Evolutionary conservation across 495 filamentous ascomycete genomes (phyloP).

Genomic region (Ascodesmis nigricans): DNA sequence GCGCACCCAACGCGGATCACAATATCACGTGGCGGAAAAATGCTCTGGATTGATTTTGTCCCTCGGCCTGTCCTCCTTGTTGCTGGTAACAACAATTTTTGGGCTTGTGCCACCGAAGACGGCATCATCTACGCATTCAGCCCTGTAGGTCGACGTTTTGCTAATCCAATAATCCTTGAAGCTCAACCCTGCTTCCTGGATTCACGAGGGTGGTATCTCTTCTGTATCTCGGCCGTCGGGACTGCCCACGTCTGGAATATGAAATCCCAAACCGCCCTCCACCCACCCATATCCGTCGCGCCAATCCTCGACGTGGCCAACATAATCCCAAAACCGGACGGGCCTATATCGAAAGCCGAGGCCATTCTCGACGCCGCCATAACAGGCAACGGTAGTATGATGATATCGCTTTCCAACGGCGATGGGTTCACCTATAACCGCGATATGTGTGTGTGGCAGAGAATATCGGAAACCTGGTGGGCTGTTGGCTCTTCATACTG

Average conservation of each 20-base stretch:
- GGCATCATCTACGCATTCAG: constrained; percentile 87
- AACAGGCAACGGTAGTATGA: constrained; percentile 61
- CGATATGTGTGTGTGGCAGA: constrained; percentile 75
- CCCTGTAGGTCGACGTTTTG: constrained; percentile 67
- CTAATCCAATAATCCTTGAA: constrained; percentile 68
- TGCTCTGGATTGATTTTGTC: constrained; percentile 83
- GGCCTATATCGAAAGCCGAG: constrained; percentile 63
- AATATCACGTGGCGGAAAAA: constrained; percentile 57
- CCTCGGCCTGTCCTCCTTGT: constrained; percentile 62
- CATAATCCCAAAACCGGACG: constrained; percentile 40
- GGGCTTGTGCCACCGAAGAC: constrained; percentile 83
- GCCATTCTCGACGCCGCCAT: constrained; percentile 75
- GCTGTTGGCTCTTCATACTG: constrained; percentile 94
- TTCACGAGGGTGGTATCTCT: constrained; percentile 65
- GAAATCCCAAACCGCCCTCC: constrained; percentile 57
- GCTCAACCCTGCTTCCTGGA: constrained; percentile 87
- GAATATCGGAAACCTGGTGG: constrained; percentile 91
- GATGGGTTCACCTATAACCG: constrained; percentile 79
- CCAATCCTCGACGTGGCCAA: constrained; percentile 72
- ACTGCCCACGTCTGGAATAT: constrained; percentile 90
- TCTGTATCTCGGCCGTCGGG: constrained; percentile 72
- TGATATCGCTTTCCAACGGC: constrained; percentile 74
- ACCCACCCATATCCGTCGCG: constrained; percentile 74
- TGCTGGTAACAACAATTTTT: constrained; percentile 74
- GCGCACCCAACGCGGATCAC: constrained; percentile 60